Percentiles rank a stretch among this genome's conserved stretches.
Conservation (phyloP, 1,284 basidiomycete species). For the Agaricales sp. region DNA sequence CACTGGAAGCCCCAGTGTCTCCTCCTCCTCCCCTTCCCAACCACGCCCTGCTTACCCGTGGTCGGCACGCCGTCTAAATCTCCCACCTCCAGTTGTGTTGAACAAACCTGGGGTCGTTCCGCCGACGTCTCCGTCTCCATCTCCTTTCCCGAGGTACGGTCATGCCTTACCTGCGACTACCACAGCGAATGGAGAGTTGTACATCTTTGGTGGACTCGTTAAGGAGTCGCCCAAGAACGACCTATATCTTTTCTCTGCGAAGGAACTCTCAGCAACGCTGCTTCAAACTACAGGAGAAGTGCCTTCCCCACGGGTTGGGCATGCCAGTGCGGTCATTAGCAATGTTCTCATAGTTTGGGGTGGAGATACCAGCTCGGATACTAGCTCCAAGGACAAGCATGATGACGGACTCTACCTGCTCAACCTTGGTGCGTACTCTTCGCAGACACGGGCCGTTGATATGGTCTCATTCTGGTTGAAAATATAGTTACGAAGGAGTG, state of each 20-base stretch:
- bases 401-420: slow-evolving; percentile 95
- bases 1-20: slow-evolving; percentile 1
- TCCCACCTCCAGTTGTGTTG: slow-evolving; percentile 54
- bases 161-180: slow-evolving; percentile 88
- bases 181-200: slow-evolving; percentile 80
- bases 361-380: slow-evolving; percentile 83
- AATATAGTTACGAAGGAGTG: slow-evolving; percentile 90
- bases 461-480: slow-evolving; percentile 5
- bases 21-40: neutral
- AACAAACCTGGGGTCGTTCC: slow-evolving; percentile 50
- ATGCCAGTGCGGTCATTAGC: slow-evolving; percentile 92
- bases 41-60: slow-evolving; percentile 63
- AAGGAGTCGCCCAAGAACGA: slow-evolving; percentile 90
- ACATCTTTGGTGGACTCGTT: slow-evolving; percentile 95
- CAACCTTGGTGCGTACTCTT: slow-evolving; percentile 67
- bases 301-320: slow-evolving; percentile 87
- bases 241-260: slow-evolving; percentile 82
- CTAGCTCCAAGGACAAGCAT: slow-evolving; percentile 69
- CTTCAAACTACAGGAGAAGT: slow-evolving; percentile 86
- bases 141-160: slow-evolving; percentile 96
- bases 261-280: slow-evolving; percentile 68
- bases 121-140: slow-evolving; percentile 56
- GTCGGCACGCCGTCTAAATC: slow-evolving; percentile 58
- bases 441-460: too few species aligned
- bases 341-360: slow-evolving; percentile 98